Base-by-base conservation (phyloP, 163 green algal species). In the Scenedesmus sp. region DNA sequence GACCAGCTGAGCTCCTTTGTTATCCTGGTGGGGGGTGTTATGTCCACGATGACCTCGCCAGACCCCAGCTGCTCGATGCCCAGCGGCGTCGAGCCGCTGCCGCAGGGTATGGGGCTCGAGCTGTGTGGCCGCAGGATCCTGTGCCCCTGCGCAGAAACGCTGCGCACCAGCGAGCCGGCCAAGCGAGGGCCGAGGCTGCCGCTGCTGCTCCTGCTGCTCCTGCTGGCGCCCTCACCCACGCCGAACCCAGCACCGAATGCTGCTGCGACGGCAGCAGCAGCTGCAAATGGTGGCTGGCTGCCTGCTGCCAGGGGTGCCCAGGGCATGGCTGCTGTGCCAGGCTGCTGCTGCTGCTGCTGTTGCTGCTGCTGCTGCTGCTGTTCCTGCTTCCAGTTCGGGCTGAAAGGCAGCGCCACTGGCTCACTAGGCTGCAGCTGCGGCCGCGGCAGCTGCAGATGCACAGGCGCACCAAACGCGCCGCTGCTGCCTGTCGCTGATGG, bases 1-100 rank as follows among this genome's bases (percentile, higher is more conserved):
- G 33, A 68, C 87, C 87, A 91, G 33, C 78, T 87, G 15, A 91
- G 87, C 30, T 87, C 43, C 13, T 37, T 81, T 18, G 87, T 82
- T n/a, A 91, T 51, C 22, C 43, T 76, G 43, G 87, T 91, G 2
- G 87, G 87, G 16, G 87, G 87, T 18, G 78, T 87, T 37, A 91
- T 91, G 22, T 87, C 87, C 26, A 91, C 87, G 40, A 91, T 37
- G 2, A 87, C 18, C 26, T 91, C 87, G 0, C 87, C 87, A 56
- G 87, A 91, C 37, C 56, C 87, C 12, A 91, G 59, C 78, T 68
- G 87, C 42, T 86, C 56, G n/a, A 90, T 73, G 0, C 43, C 46
- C 4, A 90, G 46, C 1, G 85, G 44, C 33, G 30, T 49, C 7
- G 68, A 84, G n/a, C 85, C 85, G 33, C 85, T 90, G 72, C 65